phyloP scores from a whole-genome alignment of 2,329 filamentous ascomycete species.

The Phialophora expanda region DNA sequence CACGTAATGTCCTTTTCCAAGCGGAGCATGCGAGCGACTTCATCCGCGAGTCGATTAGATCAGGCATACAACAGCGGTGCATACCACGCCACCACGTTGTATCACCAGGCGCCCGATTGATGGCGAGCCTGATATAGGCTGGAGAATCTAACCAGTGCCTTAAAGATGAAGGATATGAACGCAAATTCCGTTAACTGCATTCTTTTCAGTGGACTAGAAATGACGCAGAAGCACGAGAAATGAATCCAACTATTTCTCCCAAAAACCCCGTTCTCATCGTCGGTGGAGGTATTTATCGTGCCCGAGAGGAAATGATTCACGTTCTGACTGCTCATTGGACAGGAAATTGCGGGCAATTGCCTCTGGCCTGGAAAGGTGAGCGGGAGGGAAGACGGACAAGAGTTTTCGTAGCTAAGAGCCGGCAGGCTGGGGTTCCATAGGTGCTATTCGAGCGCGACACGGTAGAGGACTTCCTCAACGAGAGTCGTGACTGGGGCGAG shows the following conservation, averaged over 20 bases:
- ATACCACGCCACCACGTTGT: no score
- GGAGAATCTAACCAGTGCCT: no score
- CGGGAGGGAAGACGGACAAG: background rate
- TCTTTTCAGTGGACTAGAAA: no score
- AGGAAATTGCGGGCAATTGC: conserved; percentile 18
- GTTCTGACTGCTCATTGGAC: background rate
- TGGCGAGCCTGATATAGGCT: no score
- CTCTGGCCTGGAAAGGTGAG: conserved; percentile 15
- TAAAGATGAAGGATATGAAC: no score
- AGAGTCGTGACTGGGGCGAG: conserved; percentile 18
- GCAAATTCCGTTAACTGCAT: no score
- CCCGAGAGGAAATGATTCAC: background rate
- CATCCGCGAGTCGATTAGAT: no score
- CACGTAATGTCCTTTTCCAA: no score
- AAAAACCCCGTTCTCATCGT: conserved; percentile 8
- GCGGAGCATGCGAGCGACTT: no score
- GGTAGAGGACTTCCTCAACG: conserved; percentile 6
- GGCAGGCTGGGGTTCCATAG: conserved; percentile 11
- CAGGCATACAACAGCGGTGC: no score
- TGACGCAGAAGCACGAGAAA: background rate
- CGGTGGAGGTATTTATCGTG: conserved; percentile 1
- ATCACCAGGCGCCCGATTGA: no score
- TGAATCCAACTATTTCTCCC: background rate
- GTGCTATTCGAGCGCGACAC: conserved; percentile 13
- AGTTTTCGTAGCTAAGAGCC: background rate